A percentile compares a stretch with the other conserved stretches of the same genome.
phyloP scores from a whole-genome alignment of 345 rosid genomes.

The Hibiscus syriacus region DNA sequence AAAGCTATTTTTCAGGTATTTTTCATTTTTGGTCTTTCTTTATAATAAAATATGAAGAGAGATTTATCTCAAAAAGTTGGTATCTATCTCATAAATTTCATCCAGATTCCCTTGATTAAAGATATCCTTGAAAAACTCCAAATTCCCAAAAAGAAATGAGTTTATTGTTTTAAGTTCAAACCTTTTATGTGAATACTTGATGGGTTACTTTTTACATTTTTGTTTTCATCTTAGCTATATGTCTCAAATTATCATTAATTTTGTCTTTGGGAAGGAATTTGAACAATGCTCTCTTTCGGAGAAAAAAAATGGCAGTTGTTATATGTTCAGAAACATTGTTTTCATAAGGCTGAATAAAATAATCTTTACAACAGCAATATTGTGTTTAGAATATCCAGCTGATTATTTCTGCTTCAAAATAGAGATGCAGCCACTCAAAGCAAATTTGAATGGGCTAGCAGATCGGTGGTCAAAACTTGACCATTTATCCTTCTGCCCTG shows the following conservation, averaged over 20 bases:
- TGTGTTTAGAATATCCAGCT: neutral
- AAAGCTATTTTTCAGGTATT: constrained; percentile 65
- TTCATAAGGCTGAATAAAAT: neutral
- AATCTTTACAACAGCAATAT: neutral
- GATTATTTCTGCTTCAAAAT: too few species aligned
- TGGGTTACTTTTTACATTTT: neutral
- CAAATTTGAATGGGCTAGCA: too few species aligned
- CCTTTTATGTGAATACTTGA: neutral
- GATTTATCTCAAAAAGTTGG: neutral
- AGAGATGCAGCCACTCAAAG: too few species aligned
- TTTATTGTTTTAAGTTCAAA: neutral
- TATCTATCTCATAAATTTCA: neutral
- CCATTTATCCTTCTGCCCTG: too few species aligned
- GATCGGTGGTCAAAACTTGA: too few species aligned
- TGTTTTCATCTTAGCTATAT: neutral
- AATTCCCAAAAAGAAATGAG: neutral
- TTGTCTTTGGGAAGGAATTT: neutral
- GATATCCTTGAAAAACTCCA: neutral
- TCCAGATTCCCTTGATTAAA: neutral
- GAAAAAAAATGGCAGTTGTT: neutral
- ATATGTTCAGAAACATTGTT: too few species aligned
- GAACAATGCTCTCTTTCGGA: neutral
- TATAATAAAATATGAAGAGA: neutral
- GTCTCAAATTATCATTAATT: neutral
- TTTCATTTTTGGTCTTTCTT: constrained; percentile 2